Evolutionary conservation across 1,139 yeast genomes (phyloP).

Genomic region (Diutina siamensis): DNA sequence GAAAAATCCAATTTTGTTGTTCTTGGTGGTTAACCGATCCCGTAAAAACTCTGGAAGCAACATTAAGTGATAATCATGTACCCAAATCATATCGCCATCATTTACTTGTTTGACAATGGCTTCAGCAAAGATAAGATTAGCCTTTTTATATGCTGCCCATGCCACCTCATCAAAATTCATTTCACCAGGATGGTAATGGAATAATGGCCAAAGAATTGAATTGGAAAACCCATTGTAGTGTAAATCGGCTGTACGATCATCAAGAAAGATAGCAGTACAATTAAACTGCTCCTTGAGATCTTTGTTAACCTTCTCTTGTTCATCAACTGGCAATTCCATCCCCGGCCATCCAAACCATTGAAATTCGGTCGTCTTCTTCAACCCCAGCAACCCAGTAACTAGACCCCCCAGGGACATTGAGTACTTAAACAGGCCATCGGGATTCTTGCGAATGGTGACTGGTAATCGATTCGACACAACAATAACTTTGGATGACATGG

Average conservation of each 20-base stretch:
- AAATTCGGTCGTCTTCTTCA: conserved; percentile 74
- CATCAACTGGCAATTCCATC: conserved; percentile 70
- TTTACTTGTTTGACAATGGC: conserved; percentile 60
- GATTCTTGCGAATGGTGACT: conserved; percentile 69
- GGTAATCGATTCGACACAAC: conserved; percentile 95
- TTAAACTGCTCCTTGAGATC: conserved; percentile 72
- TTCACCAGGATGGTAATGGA: conserved; percentile 98
- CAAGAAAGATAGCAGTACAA: conserved; percentile 81
- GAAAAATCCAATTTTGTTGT: conserved; percentile 81
- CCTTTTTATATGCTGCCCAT: conserved; percentile 97
- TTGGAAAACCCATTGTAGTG: conserved; percentile 96
- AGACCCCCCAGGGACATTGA: conserved; percentile 89
- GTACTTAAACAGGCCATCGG: conserved; percentile 53
- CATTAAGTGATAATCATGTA: conserved; percentile 96
- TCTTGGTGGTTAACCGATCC: conserved; percentile 38
- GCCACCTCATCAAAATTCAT: conserved; percentile 96
- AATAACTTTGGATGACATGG: conserved; percentile 41
- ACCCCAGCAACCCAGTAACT: conserved; percentile 89
- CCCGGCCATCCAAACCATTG: conserved; percentile 99
- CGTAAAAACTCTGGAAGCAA: conserved; percentile 84
- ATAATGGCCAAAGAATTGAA: conserved; percentile 89
- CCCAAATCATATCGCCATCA: conserved; percentile 91
- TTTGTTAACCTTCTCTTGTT: conserved; percentile 52
- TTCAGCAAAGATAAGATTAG: conserved; percentile 73
- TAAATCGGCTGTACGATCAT: conserved; percentile 84